Evolutionary conservation across 176 grass and related monocot genomes (phyloP).

Genomic region (Hsuehochloa calcarea): DNA sequence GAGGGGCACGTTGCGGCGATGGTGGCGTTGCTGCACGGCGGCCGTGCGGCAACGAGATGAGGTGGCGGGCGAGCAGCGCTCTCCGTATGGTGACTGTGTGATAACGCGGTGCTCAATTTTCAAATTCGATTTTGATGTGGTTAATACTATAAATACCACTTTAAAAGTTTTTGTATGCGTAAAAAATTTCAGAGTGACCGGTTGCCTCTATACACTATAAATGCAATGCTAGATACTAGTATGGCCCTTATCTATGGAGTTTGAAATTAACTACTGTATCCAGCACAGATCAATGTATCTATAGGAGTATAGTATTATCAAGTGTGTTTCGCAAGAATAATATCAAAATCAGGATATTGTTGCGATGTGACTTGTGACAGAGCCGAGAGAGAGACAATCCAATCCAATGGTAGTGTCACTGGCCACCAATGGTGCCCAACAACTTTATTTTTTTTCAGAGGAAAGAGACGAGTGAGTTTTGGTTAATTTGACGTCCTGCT

Average conservation of each 20-base stretch:
- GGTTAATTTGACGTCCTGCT: conserved; percentile 11
- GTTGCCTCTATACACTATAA: neutral
- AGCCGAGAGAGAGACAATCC: neutral
- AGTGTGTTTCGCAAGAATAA: neutral
- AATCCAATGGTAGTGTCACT: neutral
- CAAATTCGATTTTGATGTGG: too few relatives aligned
- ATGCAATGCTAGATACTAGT: neutral
- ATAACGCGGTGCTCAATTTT: too few relatives aligned
- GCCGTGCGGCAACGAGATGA: too few relatives aligned
- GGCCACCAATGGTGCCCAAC: neutral
- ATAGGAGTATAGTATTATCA: neutral
- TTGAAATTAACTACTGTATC: neutral
- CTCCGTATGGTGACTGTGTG: too few relatives aligned
- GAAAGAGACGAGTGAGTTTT: neutral
- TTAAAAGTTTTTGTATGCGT: too few relatives aligned
- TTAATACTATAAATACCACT: too few relatives aligned
- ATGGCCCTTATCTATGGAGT: neutral
- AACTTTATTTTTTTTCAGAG: neutral
- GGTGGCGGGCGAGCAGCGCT: too few relatives aligned
- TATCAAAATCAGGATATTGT: neutral
- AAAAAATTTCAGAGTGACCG: neutral
- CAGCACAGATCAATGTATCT: neutral
- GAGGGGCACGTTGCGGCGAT: too few relatives aligned
- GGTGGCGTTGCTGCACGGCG: too few relatives aligned
- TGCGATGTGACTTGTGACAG: neutral